Conservation (phyloP, 1,284 basidiomycete species). For the Pseudozyma hubeiensis region DNA sequence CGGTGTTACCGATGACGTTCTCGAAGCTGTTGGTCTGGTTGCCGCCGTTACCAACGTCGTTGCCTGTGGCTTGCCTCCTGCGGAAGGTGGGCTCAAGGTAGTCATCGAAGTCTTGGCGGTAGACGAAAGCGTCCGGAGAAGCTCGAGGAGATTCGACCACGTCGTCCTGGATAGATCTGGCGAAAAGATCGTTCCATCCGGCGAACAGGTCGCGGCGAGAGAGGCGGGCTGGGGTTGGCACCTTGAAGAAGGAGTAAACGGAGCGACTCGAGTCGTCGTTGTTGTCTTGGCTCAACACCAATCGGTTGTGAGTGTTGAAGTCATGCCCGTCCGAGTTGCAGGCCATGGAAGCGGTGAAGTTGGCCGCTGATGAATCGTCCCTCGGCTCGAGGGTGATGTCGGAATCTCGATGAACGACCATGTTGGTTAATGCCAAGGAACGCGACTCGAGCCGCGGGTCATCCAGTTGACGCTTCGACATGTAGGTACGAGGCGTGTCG, state of each 20-base stretch:
- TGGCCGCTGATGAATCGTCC: slow-evolving; percentile 8
- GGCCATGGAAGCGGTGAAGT: slow-evolving; percentile 19
- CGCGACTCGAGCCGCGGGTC: slow-evolving; percentile 47
- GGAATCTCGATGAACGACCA: slow-evolving; percentile 56
- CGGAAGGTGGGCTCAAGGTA: slow-evolving; percentile 42
- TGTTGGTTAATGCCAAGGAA: slow-evolving; percentile 17
- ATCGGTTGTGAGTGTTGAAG: slow-evolving; percentile 55
- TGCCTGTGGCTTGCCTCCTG: slow-evolving; percentile 62
- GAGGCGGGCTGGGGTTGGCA: slow-evolving; percentile 36
- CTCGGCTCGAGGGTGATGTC: slow-evolving; percentile 46
- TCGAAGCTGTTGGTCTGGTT: slow-evolving; percentile 81
- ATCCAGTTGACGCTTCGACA: slow-evolving; percentile 27
- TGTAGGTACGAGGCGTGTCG: slow-evolving; percentile 42
- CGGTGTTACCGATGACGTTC: slow-evolving; percentile 77
- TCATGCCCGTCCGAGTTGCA: slow-evolving; percentile 51
- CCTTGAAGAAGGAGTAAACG: slow-evolving; percentile 58
- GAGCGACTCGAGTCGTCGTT: slow-evolving; percentile 50
- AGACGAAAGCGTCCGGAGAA: slow-evolving; percentile 26
- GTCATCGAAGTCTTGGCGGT: slow-evolving; percentile 39
- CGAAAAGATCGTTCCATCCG: slow-evolving; percentile 38
- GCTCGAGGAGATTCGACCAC: slow-evolving; percentile 30
- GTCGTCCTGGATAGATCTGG: slow-evolving; percentile 14
- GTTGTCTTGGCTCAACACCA: slow-evolving; percentile 46
- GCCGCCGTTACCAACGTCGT: slow-evolving; percentile 82
- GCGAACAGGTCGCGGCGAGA: slow-evolving; percentile 40